These are phyloP conservation scores for Stephania japonica DNA, from an alignment of 164 flowering plant genomes.

Conservation along the genomic window DNA sequence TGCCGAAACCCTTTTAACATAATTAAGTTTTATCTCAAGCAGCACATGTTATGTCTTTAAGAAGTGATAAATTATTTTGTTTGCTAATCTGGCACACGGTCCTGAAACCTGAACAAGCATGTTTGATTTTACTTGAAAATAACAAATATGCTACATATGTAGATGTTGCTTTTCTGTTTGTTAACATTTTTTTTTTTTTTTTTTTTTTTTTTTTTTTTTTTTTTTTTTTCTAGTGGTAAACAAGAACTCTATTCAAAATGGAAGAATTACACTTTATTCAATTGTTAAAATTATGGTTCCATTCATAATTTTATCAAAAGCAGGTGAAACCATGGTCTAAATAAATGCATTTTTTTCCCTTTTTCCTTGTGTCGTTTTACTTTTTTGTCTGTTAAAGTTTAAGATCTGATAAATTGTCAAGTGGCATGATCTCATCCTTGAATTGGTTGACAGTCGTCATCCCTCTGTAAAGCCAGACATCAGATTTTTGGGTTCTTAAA, in stretches of 20 bases:
- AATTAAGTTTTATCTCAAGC: not conserved
- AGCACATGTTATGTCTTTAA: not conserved
- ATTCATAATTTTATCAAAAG: not conserved
- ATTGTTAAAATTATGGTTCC: not conserved
- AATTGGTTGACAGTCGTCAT: not conserved
- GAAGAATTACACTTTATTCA: not conserved
- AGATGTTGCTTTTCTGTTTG: not conserved
- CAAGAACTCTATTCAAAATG: no score
- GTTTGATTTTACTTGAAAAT: not conserved
- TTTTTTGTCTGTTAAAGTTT: not conserved
- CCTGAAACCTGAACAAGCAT: not conserved
- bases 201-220: no score
- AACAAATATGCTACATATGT: not conserved
- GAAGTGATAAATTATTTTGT: not conserved
- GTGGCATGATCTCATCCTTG: not conserved
- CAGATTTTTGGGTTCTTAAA: not conserved
- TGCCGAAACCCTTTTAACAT: not conserved
- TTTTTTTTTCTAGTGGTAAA: no score
- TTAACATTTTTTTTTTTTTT: not conserved
- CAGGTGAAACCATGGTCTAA: not conserved
- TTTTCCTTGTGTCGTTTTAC: no score
- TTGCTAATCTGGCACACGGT: not conserved
- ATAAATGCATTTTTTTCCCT: not conserved
- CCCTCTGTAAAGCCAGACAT: not conserved
- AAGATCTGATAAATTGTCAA: not conserved